Conservation (phyloP, 495 filamentous ascomycete species). For the Aspergillus conjunctus region DNA sequence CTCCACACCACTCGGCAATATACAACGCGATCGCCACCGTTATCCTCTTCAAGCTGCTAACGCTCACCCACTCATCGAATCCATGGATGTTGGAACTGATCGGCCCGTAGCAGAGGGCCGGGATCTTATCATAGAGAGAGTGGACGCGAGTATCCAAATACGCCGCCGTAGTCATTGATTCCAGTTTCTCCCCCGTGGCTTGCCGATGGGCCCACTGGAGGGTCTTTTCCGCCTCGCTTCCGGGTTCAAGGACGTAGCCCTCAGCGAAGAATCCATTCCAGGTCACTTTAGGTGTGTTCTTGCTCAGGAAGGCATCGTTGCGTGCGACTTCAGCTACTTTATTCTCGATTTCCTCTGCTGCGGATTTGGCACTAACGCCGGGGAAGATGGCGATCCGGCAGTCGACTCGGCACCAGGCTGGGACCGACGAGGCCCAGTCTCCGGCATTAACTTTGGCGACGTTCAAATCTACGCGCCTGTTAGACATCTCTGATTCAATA, state of each 20-base stretch:
- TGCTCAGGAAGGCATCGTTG: constrained; percentile 5
- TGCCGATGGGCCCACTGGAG: constrained; percentile 10
- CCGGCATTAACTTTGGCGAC: constrained; percentile 10
- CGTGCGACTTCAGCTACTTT: constrained; percentile 3
- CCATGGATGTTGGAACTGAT: constrained; percentile 12
- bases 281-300: constrained; percentile 6
- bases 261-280: constrained; percentile 15
- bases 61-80: constrained; percentile 13
- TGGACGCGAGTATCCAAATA: constrained; percentile 10
- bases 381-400: constrained; percentile 12
- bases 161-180: constrained; percentile 11
- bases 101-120: constrained; percentile 10
- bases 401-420: constrained; percentile 11
- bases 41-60: constrained; percentile 11
- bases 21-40: constrained; percentile 11
- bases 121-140: constrained; percentile 13
- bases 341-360: constrained; percentile 9
- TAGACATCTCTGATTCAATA: background rate
- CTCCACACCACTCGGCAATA: constrained; percentile 10
- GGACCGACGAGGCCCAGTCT: constrained; percentile 11
- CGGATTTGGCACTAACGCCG: constrained; percentile 7
- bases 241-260: constrained; percentile 7
- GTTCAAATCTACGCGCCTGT: constrained; percentile 5
- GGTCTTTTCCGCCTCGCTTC: constrained; percentile 10
- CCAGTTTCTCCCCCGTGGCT: constrained; percentile 2